Evolutionary conservation across 495 filamentous ascomycete species (phyloP).

Genomic region (Lophiostoma macrostomum): DNA sequence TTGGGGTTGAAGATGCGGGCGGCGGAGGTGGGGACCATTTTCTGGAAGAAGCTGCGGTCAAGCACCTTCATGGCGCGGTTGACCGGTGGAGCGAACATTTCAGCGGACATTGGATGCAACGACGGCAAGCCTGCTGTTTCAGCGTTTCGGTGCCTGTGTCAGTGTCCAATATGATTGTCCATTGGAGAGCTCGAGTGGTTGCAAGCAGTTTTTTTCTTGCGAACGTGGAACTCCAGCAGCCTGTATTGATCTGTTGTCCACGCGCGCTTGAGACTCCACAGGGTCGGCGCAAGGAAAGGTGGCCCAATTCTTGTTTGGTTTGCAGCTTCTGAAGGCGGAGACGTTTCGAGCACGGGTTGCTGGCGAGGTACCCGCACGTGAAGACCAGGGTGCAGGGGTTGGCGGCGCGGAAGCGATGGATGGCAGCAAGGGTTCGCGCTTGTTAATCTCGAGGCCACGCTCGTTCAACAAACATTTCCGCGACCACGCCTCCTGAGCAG

Average conservation of each 20-base stretch:
- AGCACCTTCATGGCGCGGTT: slow-evolving; percentile 75
- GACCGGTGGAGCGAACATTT: slow-evolving; percentile 77
- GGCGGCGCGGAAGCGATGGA: not conserved
- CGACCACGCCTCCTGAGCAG: slow-evolving; percentile 19
- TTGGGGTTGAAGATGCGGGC: slow-evolving; percentile 69
- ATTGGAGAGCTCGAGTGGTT: no score
- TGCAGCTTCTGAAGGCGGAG: no score
- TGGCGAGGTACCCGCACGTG: not conserved
- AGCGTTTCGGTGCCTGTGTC: not conserved
- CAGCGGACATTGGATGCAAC: slow-evolving; percentile 20
- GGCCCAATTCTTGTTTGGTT: no score
- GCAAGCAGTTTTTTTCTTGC: no score
- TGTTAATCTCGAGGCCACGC: not conserved
- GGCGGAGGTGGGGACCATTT: slow-evolving; percentile 70
- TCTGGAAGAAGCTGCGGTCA: slow-evolving; percentile 79
- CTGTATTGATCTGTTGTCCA: no score
- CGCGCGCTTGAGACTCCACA: not conserved
- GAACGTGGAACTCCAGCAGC: no score
- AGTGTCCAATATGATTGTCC: no score
- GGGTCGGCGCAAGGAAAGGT: no score
- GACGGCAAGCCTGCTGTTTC: not conserved
- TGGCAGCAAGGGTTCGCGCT: slow-evolving; percentile 7
- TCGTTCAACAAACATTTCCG: no score
- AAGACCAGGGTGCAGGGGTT: not conserved
- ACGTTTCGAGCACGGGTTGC: no score